phyloP scores from a whole-genome alignment of 73 alveolate genomes.

The Blepharisma stoltei region DNA sequence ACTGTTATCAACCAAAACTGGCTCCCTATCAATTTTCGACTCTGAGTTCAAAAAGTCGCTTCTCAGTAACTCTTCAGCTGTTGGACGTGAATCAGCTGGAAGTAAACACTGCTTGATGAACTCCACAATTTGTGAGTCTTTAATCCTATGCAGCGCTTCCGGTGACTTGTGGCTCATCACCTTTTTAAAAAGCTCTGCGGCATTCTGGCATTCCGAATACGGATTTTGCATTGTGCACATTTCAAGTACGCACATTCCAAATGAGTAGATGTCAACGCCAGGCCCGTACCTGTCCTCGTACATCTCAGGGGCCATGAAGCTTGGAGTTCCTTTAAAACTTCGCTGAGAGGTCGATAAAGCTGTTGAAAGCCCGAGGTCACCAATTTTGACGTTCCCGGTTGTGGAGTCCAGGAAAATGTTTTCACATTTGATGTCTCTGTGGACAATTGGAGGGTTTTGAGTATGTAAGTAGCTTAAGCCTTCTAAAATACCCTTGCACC shows the following conservation, averaged over 20 bases:
- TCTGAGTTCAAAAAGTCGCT: too few species aligned
- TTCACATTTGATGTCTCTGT: constrained; percentile 94
- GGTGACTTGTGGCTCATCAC: constrained; percentile 77
- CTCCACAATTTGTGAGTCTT: constrained; percentile 70
- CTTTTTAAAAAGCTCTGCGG: constrained; percentile 84
- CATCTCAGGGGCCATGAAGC: constrained; percentile 94
- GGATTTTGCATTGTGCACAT: constrained; percentile 83
- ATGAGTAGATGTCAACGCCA: constrained; percentile 84
- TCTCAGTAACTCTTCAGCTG: constrained; percentile 45
- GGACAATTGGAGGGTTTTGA: constrained; percentile 69
- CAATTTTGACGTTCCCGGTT: constrained; percentile 93
- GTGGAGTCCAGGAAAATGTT: constrained; percentile 91
- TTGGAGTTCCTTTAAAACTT: constrained; percentile 80
- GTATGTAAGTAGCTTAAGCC: constrained; percentile 89
- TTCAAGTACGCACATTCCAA: constrained; percentile 82
- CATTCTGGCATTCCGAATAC: constrained; percentile 81
- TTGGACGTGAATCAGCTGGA: constrained; percentile 71
- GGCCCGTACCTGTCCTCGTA: constrained; percentile 93
- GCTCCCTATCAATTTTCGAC: too few species aligned
- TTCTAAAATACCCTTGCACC: constrained; percentile 90
- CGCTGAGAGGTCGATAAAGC: constrained; percentile 73
- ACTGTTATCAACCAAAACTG: too few species aligned
- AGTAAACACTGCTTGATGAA: constrained; percentile 72
- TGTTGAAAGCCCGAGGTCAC: constrained; percentile 97
- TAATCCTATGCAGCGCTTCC: constrained; percentile 63